Percentiles rank a stretch among this genome's conserved stretches.
Evolutionary conservation across 2,329 filamentous ascomycete species (phyloP).

Genomic region (Ambrosiella xylebori): DNA sequence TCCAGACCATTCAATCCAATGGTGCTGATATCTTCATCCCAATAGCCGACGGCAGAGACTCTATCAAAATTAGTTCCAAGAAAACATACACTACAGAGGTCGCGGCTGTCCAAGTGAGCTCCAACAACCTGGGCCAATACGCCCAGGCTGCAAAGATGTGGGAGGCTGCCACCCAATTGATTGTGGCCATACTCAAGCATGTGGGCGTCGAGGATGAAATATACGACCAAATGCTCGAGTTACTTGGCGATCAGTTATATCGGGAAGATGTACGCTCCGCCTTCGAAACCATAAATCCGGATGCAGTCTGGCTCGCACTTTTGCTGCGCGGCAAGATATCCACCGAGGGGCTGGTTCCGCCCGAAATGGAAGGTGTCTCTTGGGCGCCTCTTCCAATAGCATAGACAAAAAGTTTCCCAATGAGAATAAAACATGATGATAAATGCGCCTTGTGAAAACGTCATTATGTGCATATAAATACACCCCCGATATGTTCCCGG

Average conservation of each 20-base stretch:
- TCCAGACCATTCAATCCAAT: background rate
- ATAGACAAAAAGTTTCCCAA: background rate
- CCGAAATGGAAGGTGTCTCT: conserved; percentile 25
- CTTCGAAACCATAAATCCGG: conserved; percentile 48
- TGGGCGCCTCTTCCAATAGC: conserved; percentile 21
- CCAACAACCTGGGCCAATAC: conserved; percentile 33
- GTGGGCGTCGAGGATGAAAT: conserved; percentile 49
- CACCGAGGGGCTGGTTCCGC: conserved; percentile 19
- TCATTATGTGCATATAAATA: background rate
- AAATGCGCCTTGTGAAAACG: no score
- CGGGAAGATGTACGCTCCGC: conserved; percentile 34
- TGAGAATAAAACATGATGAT: no score
- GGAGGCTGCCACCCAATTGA: conserved; percentile 40
- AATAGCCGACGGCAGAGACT: background rate
- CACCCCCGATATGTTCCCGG: background rate
- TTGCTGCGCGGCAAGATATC: conserved; percentile 29
- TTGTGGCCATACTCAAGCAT: conserved; percentile 43
- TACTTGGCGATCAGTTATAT: conserved; percentile 37
- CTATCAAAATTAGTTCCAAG: background rate
- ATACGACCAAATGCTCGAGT: conserved; percentile 52
- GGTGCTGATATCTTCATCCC: conserved; percentile 3
- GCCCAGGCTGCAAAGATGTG: conserved; percentile 46
- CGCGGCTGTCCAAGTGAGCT: background rate
- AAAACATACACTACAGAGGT: background rate
- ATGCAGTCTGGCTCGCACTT: conserved; percentile 58